Conservation (phyloP, 257 asterid genomes). For the Solanum sparsipilum region DNA sequence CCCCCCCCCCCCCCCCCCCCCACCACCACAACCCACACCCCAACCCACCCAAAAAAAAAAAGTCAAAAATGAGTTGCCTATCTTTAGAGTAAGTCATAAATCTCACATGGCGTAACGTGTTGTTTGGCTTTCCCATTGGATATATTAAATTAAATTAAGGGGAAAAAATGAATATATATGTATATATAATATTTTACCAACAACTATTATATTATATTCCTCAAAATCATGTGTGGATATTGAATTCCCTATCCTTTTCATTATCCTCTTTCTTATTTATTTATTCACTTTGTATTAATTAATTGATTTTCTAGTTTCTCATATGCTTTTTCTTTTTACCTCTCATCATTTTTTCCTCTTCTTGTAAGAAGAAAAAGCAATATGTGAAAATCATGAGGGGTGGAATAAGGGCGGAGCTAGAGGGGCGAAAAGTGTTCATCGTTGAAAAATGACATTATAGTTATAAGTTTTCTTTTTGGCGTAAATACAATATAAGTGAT, state of each 20-base stretch:
- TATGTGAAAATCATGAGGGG: neutral
- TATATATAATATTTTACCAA: neutral
- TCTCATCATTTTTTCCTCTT: neutral
- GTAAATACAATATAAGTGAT: neutral
- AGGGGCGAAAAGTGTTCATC: neutral
- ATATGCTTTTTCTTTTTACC: neutral
- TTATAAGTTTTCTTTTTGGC: too few relatives aligned
- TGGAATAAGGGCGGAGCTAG: neutral
- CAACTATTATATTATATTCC: neutral
- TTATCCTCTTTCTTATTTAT: neutral
- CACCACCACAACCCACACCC: neutral
- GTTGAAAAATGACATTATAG: neutral
- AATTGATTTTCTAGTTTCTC: neutral
- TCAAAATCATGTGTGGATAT: neutral
- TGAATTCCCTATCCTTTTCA: neutral
- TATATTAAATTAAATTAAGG: neutral
- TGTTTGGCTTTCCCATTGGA: neutral
- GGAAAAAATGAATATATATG: neutral
- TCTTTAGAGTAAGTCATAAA: neutral
- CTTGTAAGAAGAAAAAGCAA: neutral
- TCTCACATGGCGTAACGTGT: neutral
- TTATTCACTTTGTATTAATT: neutral
- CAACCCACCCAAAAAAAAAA: neutral
- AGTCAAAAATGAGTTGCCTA: neutral
- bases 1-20: too few relatives aligned